Conservation (phyloP, 2,329 filamentous ascomycete species). For the Penicillium freii region DNA sequence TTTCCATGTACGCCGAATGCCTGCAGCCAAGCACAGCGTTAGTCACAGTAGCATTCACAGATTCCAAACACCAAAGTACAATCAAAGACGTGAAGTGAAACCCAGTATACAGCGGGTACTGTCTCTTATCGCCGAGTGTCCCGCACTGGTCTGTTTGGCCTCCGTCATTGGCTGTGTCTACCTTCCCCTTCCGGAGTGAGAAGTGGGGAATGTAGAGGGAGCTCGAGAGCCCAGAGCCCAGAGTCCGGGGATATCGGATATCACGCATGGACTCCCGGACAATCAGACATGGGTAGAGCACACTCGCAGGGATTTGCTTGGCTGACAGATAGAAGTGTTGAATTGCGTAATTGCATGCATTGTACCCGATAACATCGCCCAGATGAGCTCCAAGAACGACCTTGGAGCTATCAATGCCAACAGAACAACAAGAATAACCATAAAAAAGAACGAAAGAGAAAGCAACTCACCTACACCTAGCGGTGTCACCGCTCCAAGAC, state of each 20-base stretch:
- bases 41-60: not conserved
- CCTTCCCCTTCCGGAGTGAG: constrained; percentile 33
- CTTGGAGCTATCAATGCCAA: constrained; percentile 1
- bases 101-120: not conserved
- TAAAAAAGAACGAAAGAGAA: not conserved
- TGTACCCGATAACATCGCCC: not conserved
- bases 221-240: not conserved
- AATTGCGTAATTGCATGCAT: not conserved
- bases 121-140: not conserved
- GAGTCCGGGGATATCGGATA: constrained; percentile 10
- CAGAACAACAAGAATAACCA: constrained; percentile 3
- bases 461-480: constrained; percentile 66
- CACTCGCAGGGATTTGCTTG: not conserved
- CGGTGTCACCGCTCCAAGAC: constrained; percentile 77
- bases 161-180: constrained; percentile 26
- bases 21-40: constrained; percentile 34
- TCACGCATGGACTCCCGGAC: not conserved
- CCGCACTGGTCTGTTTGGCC: constrained; percentile 4
- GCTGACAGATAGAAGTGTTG: not conserved
- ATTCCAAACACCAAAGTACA: not conserved
- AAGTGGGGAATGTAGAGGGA: constrained; percentile 29
- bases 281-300: not conserved
- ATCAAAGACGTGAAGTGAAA: not conserved
- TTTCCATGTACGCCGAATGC: constrained; percentile 73
- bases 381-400: not conserved